Conservation (phyloP, 2,329 filamentous ascomycete genomes). For the Fusarium virguliforme region DNA sequence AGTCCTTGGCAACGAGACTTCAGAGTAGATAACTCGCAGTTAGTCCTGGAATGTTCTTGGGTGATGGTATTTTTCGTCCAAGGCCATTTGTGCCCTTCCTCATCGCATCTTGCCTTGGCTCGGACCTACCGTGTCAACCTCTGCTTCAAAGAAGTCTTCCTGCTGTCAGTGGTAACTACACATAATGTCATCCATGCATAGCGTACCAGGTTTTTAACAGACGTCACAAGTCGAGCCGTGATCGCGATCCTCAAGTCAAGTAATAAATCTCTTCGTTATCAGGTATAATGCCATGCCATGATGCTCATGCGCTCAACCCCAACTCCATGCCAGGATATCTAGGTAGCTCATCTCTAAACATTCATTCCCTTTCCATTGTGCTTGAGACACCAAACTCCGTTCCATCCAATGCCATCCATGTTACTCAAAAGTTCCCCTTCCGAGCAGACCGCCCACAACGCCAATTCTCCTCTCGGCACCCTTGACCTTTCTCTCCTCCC, state of each 20-base stretch:
- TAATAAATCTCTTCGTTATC: constrained; percentile 13
- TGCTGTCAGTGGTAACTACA: not conserved
- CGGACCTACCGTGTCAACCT: not conserved
- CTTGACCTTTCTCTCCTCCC: constrained; percentile 72
- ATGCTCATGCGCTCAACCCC: constrained; percentile 15
- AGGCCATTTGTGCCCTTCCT: no score
- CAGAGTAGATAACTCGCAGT: not conserved
- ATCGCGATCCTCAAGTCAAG: not conserved
- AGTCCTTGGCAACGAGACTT: not conserved
- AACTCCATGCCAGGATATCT: constrained; percentile 41
- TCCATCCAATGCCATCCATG: constrained; percentile 19
- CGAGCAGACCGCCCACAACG: constrained; percentile 72
- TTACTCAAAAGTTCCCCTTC: constrained; percentile 64
- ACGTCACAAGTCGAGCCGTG: not conserved
- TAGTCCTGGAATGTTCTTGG: not conserved
- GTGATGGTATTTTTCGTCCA: not conserved
- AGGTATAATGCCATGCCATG: constrained; percentile 20
- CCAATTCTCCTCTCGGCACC: constrained; percentile 71
- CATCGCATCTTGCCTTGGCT: not conserved
- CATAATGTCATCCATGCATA: not conserved
- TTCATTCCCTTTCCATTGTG: constrained; percentile 16
- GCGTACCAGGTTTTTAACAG: not conserved
- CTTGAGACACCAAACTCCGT: constrained; percentile 32
- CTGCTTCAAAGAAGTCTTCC: not conserved
- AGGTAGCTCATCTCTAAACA: not conserved